These are phyloP conservation scores for Wickerhamiella kurtzmanii DNA, from an alignment of 805 yeast genomes.

Conservation along the genomic window DNA sequence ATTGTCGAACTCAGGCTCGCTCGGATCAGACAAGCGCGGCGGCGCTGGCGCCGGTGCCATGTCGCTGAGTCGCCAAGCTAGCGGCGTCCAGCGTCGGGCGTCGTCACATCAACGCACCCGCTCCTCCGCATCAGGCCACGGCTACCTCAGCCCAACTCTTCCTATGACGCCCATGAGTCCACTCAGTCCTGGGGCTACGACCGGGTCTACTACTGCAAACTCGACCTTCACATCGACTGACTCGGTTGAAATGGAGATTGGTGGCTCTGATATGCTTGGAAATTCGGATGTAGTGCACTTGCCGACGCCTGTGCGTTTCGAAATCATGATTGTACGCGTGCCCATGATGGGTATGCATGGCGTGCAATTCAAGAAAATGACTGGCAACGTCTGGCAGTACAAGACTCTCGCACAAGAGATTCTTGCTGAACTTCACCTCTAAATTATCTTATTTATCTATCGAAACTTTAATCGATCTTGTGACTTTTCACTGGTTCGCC, in stretches of 20 bases:
- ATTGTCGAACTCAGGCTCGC: neutral
- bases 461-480: neutral
- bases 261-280: conserved; percentile 29
- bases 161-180: conserved; percentile 1
- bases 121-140: neutral
- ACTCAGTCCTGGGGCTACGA: neutral
- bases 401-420: conserved; percentile 81
- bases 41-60: neutral
- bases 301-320: conserved; percentile 66
- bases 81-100: neutral
- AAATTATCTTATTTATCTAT: conserved; percentile 8
- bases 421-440: conserved; percentile 55
- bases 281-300: conserved; percentile 2
- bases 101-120: neutral
- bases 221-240: conserved; percentile 19
- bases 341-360: conserved; percentile 85
- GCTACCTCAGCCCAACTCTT: conserved; percentile 2
- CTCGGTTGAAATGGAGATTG: conserved; percentile 23
- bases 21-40: neutral
- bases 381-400: conserved; percentile 92
- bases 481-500: too few species aligned
- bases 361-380: conserved; percentile 82
- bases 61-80: neutral
- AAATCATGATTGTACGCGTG: conserved; percentile 82
- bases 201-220: conserved; percentile 22